Conservation (phyloP, 345 rosid genomes). For the Diplotaxis tenuifolia region DNA sequence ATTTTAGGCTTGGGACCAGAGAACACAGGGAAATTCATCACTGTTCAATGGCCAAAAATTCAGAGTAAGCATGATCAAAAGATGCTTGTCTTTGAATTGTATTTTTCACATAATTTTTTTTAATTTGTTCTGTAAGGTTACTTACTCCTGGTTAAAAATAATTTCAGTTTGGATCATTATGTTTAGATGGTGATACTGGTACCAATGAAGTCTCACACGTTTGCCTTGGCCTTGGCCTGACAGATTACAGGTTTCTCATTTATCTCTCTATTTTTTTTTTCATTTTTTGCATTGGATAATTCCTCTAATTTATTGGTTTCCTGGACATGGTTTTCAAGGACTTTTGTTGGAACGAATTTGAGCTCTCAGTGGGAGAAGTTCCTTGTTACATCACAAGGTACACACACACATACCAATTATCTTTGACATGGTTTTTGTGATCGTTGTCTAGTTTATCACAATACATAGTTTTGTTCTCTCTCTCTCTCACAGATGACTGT, state of each 20-base stretch:
- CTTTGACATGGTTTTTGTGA: not conserved
- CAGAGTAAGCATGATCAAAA: slow-evolving; percentile 52
- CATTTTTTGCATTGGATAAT: not conserved
- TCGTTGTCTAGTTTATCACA: slow-evolving; percentile 5
- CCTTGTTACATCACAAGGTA: slow-evolving; percentile 75
- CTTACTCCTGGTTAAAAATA: slow-evolving; percentile 3
- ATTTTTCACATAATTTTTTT: not conserved
- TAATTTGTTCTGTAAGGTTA: not conserved
- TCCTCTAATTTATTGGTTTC: slow-evolving; percentile 1
- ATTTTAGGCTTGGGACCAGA: slow-evolving; percentile 64
- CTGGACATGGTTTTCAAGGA: slow-evolving; percentile 46
- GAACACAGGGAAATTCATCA: slow-evolving; percentile 56
- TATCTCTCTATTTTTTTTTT: not conserved
- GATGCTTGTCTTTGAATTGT: no score
- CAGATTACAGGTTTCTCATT: slow-evolving; percentile 72
- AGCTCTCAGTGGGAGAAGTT: slow-evolving; percentile 81
- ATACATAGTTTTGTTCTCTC: not conserved
- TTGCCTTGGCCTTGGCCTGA: slow-evolving; percentile 76
- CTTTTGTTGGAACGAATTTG: slow-evolving; percentile 84
- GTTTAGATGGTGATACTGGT: slow-evolving; percentile 39
- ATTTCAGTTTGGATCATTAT: slow-evolving; percentile 75
- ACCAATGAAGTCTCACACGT: slow-evolving; percentile 40
- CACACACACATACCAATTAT: not conserved
- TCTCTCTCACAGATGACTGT: slow-evolving; percentile 52
- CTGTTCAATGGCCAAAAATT: slow-evolving; percentile 81